Evolutionary conservation across 495 filamentous ascomycete genomes (phyloP), one percentile per base, ranked within the genome.

Genomic region (Daldinia childiae): DNA sequence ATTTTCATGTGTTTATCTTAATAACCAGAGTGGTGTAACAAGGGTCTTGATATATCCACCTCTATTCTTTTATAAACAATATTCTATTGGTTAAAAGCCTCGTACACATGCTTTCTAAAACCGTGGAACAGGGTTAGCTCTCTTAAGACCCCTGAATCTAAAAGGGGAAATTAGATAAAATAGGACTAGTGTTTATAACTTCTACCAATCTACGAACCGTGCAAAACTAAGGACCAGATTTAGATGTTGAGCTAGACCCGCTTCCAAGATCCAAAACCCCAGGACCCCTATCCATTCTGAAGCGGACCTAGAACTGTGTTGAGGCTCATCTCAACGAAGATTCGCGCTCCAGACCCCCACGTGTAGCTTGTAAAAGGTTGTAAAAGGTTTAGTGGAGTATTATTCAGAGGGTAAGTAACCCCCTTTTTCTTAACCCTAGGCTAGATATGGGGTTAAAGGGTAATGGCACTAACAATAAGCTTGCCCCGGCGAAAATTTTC

Each of bases 281-380:
- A 69, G 66, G 65, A 73, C 70, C 65, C 69, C 55, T 72, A 64
- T 73, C 54, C 27, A 29, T 29, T 41, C 17, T 43, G 3, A 26
- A 34, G 54, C 43, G 58, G 52, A 57, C 45, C 55, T 32, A 32
- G 41, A 32, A 43, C 32, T 68, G 64, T 32, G 60, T 73, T 73
- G 71, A 73, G 71, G 61, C 61, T 66, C 58, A 54, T 65, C 71
- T 68, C 71, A 69, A 73, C 62, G 66, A 73, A 69, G 61, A 73
- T 68, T 45, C 48, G 21, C 60, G 30, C 63, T 63, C 71, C 65
- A 66, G 58, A 63, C 61, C 71, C 65, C 71, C 71, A 73, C 71
- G 65, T 65, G 70, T 69, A 66, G 59, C 55, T 48, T 36, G 65
- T 62, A 54, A 64, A 50, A 73, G 69, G 21, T 48, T 36, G 65